A percentile compares a stretch with the other conserved stretches of the same genome.
Conservation (phyloP, 139 green algal species). For the Coelastrella sp. region DNA sequence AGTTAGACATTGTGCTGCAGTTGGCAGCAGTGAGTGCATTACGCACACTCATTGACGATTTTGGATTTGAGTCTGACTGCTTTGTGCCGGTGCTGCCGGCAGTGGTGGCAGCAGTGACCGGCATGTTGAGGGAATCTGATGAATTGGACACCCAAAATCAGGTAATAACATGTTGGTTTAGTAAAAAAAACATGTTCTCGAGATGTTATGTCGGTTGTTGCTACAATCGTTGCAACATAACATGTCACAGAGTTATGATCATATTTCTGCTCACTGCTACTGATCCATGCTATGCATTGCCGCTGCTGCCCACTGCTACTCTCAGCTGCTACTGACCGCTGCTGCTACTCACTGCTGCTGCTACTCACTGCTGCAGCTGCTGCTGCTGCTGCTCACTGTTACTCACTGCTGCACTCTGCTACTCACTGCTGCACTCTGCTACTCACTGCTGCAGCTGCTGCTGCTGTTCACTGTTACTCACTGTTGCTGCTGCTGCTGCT, state of each 20-base stretch:
- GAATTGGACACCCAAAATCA: constrained; percentile 86
- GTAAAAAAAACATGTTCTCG: too few relatives aligned
- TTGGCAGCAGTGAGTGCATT: constrained; percentile 74
- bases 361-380: not conserved
- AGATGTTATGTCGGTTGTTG: too few relatives aligned
- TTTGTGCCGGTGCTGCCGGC: constrained; percentile 71
- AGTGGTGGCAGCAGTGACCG: constrained; percentile 62
- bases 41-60: constrained; percentile 82
- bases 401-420: not conserved
- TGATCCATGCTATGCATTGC: not conserved
- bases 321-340: not conserved
- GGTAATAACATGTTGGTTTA: constrained; percentile 16
- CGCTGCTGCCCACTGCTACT: not conserved
- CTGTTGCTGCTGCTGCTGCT: not conserved
- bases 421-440: too few relatives aligned
- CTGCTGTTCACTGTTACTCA: not conserved
- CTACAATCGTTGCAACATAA: too few relatives aligned
- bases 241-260: too few relatives aligned
- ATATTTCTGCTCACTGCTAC: not conserved
- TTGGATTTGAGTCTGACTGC: constrained; percentile 74
- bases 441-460: not conserved
- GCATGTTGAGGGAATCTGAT: constrained; percentile 51
- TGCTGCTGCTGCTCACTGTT: not conserved
- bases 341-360: not conserved
- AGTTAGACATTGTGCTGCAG: constrained; percentile 54